Evolutionary conservation across 2,329 filamentous ascomycete genomes (phyloP), one percentile per base, ranked within the genome.

Genomic region (Colletotrichum sp.): DNA sequence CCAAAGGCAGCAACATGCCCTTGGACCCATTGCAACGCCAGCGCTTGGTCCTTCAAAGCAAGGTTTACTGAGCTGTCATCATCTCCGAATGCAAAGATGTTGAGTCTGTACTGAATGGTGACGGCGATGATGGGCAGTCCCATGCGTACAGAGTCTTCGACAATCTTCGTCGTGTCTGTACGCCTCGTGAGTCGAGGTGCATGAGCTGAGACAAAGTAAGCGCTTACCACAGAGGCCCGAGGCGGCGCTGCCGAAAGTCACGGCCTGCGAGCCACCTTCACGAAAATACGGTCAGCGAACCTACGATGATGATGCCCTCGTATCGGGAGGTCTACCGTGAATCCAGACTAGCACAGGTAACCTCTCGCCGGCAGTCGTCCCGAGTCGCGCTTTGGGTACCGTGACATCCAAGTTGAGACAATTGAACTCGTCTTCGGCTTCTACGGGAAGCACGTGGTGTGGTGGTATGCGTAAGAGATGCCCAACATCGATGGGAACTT

Each of bases 261-360:
- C 82, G 2, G 85, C 81, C 65, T 88, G 87, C 5, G 86, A 87
- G 12, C 87, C 87, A 12, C 85, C 82, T 83, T 16, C n/a, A 52
- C 9, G 10, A 39, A 24, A 24, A 32, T 65, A 24, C 44, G 44
- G 44, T 52, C 44, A 52, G 44, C 44, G 3, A 52, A 21, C 44
- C 44, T 52, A 21, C 44, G n/a, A 3, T 3, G 44, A 52, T 21
- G 44, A 21, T 52, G 44, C 44, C 44, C 12, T 52, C 44, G 44
- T 52, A 21, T 52, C 44, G 44, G 44, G 44, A 21, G 44, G n/a
- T 21, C 28, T 77, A 82, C 87, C 87, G 75, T 89, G 85, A 18
- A 89, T 86, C 86, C 87, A 89, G 13, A 88, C 75, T 10, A 88
- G 64, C 13, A 89, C 86, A 1, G 87, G 87, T 1, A 87, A 68